phyloP scores from a whole-genome alignment of 495 filamentous ascomycete species.

The Penicillium malachiteum region DNA sequence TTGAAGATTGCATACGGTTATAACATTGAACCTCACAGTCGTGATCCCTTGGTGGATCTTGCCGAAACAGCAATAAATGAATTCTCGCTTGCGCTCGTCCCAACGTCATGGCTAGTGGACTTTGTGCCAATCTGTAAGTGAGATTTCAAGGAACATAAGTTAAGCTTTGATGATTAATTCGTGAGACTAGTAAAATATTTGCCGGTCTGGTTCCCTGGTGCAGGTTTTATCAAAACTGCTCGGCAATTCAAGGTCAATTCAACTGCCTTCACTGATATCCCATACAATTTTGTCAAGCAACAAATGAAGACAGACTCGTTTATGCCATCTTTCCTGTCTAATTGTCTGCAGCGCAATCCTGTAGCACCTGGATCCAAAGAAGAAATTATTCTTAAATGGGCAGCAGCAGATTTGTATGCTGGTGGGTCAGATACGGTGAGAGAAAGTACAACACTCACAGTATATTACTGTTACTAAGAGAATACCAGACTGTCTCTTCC shows the following conservation, averaged over 20 bases:
- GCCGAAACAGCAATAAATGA: slow-evolving; percentile 36
- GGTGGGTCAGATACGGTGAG: slow-evolving; percentile 56
- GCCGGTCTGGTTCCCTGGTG: slow-evolving; percentile 51
- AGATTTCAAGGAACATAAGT: no score
- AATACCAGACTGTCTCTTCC: slow-evolving; percentile 24
- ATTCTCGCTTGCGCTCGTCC: slow-evolving; percentile 35
- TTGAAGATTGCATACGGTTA: slow-evolving; percentile 53
- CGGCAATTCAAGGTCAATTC: slow-evolving; percentile 26
- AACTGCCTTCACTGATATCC: slow-evolving; percentile 25
- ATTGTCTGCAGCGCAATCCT: slow-evolving; percentile 25
- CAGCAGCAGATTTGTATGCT: slow-evolving; percentile 52
- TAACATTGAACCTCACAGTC: slow-evolving; percentile 35
- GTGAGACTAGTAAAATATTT: slow-evolving; percentile 32
- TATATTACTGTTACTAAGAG: background rate
- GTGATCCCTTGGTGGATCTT: slow-evolving; percentile 45
- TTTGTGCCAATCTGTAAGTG: slow-evolving; percentile 30
- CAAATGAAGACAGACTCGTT: slow-evolving; percentile 29
- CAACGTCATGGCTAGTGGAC: slow-evolving; percentile 46
- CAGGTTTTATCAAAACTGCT: slow-evolving; percentile 40
- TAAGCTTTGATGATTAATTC: background rate
- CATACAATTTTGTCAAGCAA: slow-evolving; percentile 45
- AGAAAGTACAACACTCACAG: background rate
- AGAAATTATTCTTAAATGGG: slow-evolving; percentile 40
- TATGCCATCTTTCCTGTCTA: background rate
- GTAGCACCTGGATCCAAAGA: slow-evolving; percentile 23